phyloP scores from a whole-genome alignment of 768 basidiomycete species.

The Mycena filopes region DNA sequence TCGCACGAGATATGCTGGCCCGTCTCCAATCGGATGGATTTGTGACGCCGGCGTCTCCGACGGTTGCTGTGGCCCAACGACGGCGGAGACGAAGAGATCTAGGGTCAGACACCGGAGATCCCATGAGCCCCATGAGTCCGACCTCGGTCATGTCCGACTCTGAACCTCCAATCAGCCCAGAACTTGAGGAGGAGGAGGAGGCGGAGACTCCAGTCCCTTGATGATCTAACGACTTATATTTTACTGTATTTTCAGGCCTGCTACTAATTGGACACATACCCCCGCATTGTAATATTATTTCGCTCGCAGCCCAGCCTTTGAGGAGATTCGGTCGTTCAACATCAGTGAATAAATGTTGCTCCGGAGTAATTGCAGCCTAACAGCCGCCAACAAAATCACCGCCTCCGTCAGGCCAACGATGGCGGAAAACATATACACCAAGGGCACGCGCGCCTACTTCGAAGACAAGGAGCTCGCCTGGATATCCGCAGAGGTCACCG shows the following conservation, averaged over 20 bases:
- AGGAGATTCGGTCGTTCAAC: not conserved
- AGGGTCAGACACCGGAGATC: constrained; percentile 22
- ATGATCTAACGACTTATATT: constrained; percentile 28
- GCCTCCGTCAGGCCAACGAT: constrained; percentile 49
- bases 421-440: constrained; percentile 94
- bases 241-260: constrained; percentile 28
- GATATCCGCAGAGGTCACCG: constrained; percentile 88
- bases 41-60: constrained; percentile 61
- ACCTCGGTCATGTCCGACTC: constrained; percentile 16
- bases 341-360: not conserved
- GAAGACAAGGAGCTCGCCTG: constrained; percentile 95
- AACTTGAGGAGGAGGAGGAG: constrained; percentile 4
- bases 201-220: constrained; percentile 20
- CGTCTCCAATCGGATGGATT: constrained; percentile 79
- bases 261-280: constrained; percentile 12
- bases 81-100: constrained; percentile 48
- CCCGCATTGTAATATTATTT: constrained; percentile 22
- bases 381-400: not conserved
- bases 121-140: constrained; percentile 17
- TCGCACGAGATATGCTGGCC: constrained; percentile 82
- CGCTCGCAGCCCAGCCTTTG: not conserved
- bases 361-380: constrained; percentile 13
- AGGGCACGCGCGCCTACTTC: constrained; percentile 92
- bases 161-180: constrained; percentile 15
- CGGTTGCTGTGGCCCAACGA: constrained; percentile 50